Evolutionary conservation across 2,329 filamentous ascomycete genomes (phyloP).

Genomic region (Daldinia sp.): DNA sequence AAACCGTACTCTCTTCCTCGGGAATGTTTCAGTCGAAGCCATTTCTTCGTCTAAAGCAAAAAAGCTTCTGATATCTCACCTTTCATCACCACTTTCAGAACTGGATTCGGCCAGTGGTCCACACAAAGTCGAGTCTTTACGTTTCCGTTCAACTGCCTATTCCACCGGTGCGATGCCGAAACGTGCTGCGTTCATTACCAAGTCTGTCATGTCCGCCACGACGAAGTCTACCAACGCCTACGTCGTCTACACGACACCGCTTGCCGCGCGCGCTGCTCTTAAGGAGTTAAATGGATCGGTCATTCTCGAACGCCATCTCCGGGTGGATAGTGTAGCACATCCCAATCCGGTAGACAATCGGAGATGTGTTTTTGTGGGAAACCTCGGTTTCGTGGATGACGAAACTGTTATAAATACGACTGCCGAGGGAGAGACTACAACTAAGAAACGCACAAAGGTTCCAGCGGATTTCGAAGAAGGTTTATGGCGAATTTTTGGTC

Average conservation of each 20-base stretch:
- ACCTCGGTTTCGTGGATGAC: constrained; percentile 95
- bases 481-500: constrained; percentile 83
- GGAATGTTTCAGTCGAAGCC: constrained; percentile 86
- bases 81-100: constrained; percentile 77
- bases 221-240: constrained; percentile 96
- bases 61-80: constrained; percentile 80
- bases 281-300: constrained; percentile 84
- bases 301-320: constrained; percentile 86
- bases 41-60: constrained; percentile 86
- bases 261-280: constrained; percentile 81
- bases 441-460: constrained; percentile 79
- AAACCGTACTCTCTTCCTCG: constrained; percentile 88
- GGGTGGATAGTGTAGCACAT: constrained; percentile 91
- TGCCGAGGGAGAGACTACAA: constrained; percentile 73
- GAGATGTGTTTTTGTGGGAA: constrained; percentile 95
- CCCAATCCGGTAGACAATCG: constrained; percentile 85
- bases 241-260: constrained; percentile 82
- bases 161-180: constrained; percentile 82
- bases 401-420: constrained; percentile 78
- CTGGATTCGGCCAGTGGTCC: constrained; percentile 61
- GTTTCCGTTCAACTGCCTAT: constrained; percentile 94
- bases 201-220: constrained; percentile 89
- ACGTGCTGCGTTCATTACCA: constrained; percentile 92
- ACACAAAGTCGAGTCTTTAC: constrained; percentile 88
- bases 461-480: constrained; percentile 94